Base-by-base conservation (phyloP, 2,329 filamentous ascomycete species). In the Pyrenochaeta sp. region DNA sequence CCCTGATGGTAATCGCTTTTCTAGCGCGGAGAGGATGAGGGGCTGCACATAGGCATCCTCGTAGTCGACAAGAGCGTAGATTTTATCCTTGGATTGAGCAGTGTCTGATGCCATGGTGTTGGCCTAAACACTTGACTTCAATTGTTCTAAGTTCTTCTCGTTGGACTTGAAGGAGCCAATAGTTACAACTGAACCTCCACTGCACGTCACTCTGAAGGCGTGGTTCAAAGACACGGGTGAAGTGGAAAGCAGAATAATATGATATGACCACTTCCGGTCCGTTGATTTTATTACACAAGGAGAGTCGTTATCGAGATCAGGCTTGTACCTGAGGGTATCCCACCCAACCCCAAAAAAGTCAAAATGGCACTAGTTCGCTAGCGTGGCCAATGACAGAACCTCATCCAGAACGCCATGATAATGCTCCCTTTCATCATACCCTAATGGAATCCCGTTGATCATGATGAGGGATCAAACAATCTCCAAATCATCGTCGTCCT, bases 11-110 rank as follows among this genome's bases (percentile, higher is more conserved):
- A 94, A 76, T 17, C 82, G 74, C 3, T 80, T 75, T 35, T 82
- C 67, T 15, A 97, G 75, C n/a, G 91, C 89, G 14, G 81, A 75
- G 32, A 91, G 71, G 47, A 97, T 86, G 26, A 97, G 81, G 1
- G 90, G 90, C 63, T 96, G 90, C 7, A 97, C 90, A 67, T 97
- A 99, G 30, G 79, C 67, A 67, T 96, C 91, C 61, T 91, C 89
- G 71, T 96, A 96, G 64, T 90, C 81, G 60, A 96, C 77, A 36
- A 93, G 71, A 36, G 89, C 89, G 72, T 89, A 85, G 53, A 90
- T 52, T 10, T 53, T 64, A 7, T 41, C n/a, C n/a, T 54, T 44
- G 4, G 24, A 7, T 3, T 32, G 23, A 3, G 17, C 6, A 14
- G 24, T 22, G 18, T 28, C 11, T 9, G 46, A 30, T 7, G 49